Evolutionary conservation across 192 early-diverging fungal species (phyloP).

Genomic region (Umbelopsis sp.): DNA sequence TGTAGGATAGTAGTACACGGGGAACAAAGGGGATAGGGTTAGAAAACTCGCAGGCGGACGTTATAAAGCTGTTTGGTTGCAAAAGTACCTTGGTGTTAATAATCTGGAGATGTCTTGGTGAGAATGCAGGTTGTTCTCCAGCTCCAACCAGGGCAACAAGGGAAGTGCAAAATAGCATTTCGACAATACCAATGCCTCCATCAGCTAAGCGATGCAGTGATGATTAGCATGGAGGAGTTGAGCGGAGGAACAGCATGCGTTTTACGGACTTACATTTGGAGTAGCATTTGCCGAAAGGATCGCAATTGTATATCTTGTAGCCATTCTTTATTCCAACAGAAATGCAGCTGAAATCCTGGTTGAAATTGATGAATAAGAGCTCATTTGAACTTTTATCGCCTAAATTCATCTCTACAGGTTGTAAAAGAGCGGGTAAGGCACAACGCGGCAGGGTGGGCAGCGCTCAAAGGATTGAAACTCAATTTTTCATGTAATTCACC

Average conservation of each 20-base stretch:
- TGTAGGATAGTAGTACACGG: slow-evolving; percentile 28
- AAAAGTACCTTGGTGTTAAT: slow-evolving; percentile 90
- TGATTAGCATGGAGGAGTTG: neutral
- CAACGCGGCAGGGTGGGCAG: neutral
- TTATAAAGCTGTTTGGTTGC: neutral
- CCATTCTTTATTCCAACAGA: slow-evolving; percentile 85
- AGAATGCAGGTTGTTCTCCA: slow-evolving; percentile 85
- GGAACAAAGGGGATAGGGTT: neutral
- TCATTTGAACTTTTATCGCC: slow-evolving; percentile 63
- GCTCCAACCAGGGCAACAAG: slow-evolving; percentile 95
- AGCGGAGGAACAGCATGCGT: slow-evolving; percentile 10
- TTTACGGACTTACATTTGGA: slow-evolving; percentile 62
- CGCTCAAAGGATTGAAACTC: slow-evolving; percentile 7
- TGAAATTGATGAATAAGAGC: slow-evolving; percentile 80
- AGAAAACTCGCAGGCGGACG: neutral
- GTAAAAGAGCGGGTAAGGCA: neutral
- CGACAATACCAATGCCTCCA: slow-evolving; percentile 91
- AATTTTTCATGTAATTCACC: slow-evolving; percentile 13
- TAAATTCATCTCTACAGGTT: slow-evolving; percentile 59
- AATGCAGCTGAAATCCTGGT: slow-evolving; percentile 88
- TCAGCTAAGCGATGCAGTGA: slow-evolving; percentile 51
- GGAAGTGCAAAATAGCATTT: slow-evolving; percentile 98
- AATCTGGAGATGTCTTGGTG: slow-evolving; percentile 89
- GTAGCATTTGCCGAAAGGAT: slow-evolving; percentile 95
- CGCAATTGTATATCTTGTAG: slow-evolving; percentile 96